Evolutionary conservation across 2,329 filamentous ascomycete species (phyloP), one percentile per base, ranked within the genome.

Genomic region (Fusarium mundagurra): DNA sequence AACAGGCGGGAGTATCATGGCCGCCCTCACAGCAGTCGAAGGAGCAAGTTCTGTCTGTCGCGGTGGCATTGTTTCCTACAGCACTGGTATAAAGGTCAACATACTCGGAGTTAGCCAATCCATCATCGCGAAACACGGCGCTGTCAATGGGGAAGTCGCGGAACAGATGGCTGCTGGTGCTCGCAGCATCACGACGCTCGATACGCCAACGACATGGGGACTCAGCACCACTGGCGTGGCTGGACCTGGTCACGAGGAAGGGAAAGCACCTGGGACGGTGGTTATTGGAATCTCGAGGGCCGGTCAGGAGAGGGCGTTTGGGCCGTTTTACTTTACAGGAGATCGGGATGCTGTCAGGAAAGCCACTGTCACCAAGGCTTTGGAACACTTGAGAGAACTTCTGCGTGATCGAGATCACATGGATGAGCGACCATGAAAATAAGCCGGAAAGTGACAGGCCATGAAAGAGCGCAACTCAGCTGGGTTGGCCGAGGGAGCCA

Each of bases 61-160:
- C 51, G 80, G 80, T 44, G 80, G 81, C 4, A 74, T 82, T 20
- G 80, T 82, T 45, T 79, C 81, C 4, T 82, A 82, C 54, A 78
- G 78, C 0, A 81, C 79, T 0, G 67, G 64, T 4, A 70, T 82
- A 20, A 82, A 82, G 61, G 65, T 75, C 6, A 44, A 62, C 6
- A 73, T 82, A 14, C 75, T 83, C 12, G 73, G 71, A 3, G 75
- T 77, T 2, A 55, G 75, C 11, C 48, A 43, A n/a, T 55, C 38
- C 6, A 61, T 75, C 11, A 69, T 76, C 18, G 36, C 51, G 6
- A 51, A 62, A 17, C 51, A 71, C 8, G 76, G 71, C 1, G 63
- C 69, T 22, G 68, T 77, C 12, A 61, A 71, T 17, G 57, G 31
- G 20, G 67, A 77, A n/a, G 75, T 77, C 7, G 75, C 73, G 4